Base-by-base conservation (phyloP, 495 filamentous ascomycete genomes). In the Usnea hakonensis region DNA sequence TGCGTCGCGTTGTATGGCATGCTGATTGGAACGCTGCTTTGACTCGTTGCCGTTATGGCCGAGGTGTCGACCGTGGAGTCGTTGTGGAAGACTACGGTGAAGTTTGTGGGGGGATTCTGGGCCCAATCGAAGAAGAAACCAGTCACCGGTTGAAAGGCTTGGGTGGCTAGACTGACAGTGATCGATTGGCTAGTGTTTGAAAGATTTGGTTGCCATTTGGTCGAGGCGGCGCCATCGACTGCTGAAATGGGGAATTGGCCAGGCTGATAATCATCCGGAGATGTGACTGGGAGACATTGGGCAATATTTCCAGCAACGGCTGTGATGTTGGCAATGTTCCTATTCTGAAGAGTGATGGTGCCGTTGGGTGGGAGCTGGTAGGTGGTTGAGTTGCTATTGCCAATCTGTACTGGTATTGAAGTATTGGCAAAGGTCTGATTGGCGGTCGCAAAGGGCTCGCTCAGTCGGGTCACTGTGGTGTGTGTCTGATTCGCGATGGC, bases 241-340 rank as follows among this genome's bases (percentile, higher is more conserved):
- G 84, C 86, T 0, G 81, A 78, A 37, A 87, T 75, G 1, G 89
- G 88, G 76, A 90, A 88, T 71, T 92, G 89, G 30, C 89, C 89
- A 0, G 83, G 77, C 32, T 79, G 73, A 70, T 82, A 87, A 0
- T 65, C 66, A 54, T 79, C 66, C 1, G 68, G 59, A 1, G 84
- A 85, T 33, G 67, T 65, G 16, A 81, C 80, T 2, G 83, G 77
- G 21, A 76, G 76, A 73, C 88, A 91, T 75, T 92, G 89, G 0
- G 83, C 76, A 28, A 89, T 77, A 66, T 92, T 90, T 10, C 78
- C 79, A 0, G 72, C 56, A 5, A 84, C 71, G 2, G 84, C 84
- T 63, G 77, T 77, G 19, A 73, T 48, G 8, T 70, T 67, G 19
- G 69, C 73, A 48, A 79, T 76, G 32, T 76, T 73, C 5, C 86